Evolutionary conservation across 208 protist species (phyloP), one percentile per base, ranked within the genome.

Genomic region (Crithidia bombi): DNA sequence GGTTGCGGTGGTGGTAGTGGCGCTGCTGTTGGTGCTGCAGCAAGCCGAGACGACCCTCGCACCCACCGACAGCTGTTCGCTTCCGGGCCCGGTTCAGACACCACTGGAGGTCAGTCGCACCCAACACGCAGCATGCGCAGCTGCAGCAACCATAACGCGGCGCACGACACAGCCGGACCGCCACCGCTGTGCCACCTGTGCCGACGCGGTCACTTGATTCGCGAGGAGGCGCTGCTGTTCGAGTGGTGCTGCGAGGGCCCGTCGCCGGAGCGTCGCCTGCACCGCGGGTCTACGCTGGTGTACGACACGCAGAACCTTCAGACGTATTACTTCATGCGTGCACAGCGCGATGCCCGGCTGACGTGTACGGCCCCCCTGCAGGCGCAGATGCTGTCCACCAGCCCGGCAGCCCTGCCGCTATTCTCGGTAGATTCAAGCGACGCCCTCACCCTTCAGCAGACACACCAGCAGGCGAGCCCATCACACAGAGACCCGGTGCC

Each of bases 171-270:
- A 5, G 43, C 14, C 12, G 43, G 15, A n/a, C 43, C 64, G 6
- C 30, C 44, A 15, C 46, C 39, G 46, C 33, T 44, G 41, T 96
- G 90, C 56, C 87, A 89, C 39, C 75, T 93, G 38, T 96, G 90
- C 63, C 59, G 75, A 6, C 63, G 46, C 12, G 90, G 86, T 25
- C 49, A 72, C 43, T 76, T 96, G 32, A 33, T 77, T 23, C 52
- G 62, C 9, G 87, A 86, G 51, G 62, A 65, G 26, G 81, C 77
- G 32, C 81, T 91, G 12, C 73, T 90, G 26, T 75, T 86, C 65
- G 79, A 88, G 61, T 96, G 90, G 88, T 80, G 75, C 58, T 96
- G 90, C 63, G 87, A 96, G 56, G 90, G 87, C 7, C 85, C 84
- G 26, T 50, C 64, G 26, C 83, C 83, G 2, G 58, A 49, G 51